Conservation (phyloP, 257 asterid genomes). For the Galeopsis tetrahit region DNA sequence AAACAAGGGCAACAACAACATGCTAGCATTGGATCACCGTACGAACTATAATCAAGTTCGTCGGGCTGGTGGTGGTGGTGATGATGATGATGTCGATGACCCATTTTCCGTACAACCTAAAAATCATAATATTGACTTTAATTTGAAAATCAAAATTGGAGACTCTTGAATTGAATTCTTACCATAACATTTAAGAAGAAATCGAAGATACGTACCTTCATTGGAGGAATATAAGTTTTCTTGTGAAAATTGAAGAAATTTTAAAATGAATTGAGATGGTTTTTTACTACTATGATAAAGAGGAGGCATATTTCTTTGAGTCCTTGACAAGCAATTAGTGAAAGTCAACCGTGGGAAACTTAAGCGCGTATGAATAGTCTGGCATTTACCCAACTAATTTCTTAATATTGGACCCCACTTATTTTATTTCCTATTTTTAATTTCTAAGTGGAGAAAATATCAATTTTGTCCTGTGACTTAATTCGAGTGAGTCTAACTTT, state of each 20-base stretch:
- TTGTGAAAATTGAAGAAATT: constrained; percentile 3
- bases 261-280: not conserved
- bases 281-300: not conserved
- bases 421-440: too few relatives aligned
- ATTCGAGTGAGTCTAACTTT: too few relatives aligned
- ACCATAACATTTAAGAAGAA: not conserved
- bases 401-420: too few relatives aligned
- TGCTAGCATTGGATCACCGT: constrained; percentile 33
- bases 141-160: not conserved
- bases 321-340: too few relatives aligned
- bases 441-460: too few relatives aligned
- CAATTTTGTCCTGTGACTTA: too few relatives aligned
- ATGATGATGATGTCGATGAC: constrained; percentile 34
- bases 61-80: constrained; percentile 10
- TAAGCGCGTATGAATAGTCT: too few relatives aligned
- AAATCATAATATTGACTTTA: not conserved
- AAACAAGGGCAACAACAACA: constrained; percentile 55
- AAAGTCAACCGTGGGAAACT: too few relatives aligned
- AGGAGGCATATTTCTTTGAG: too few relatives aligned
- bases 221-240: not conserved
- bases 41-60: not conserved
- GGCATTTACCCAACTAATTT: too few relatives aligned
- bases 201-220: not conserved
- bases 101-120: constrained; percentile 32
- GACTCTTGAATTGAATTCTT: not conserved